Evolutionary conservation across 2,329 filamentous ascomycete species (phyloP), one percentile per base, ranked within the genome.

Genomic region (Dactylonectria macrodidyma): DNA sequence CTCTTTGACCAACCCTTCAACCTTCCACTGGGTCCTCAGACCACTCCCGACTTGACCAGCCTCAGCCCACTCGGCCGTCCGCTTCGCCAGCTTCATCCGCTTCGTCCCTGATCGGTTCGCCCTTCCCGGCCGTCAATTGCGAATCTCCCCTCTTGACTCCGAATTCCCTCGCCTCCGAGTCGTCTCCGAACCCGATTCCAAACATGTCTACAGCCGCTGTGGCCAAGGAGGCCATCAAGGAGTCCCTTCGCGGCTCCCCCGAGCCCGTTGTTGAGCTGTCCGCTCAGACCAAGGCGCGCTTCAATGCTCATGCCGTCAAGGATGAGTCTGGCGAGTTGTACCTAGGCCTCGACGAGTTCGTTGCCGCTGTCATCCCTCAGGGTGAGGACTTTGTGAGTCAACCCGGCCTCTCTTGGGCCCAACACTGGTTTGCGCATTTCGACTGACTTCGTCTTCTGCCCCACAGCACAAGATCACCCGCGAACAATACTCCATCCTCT

Each of bases 381-480:
- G 87, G 90, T 67, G 94, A 97, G 82, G 95, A 98, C 84, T 98
- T 96, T 84, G 95, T 98, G 85, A 90, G 93, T 88, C 65, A 70
- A 59, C 41, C 55, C 51, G 47, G 44, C 48, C 54, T 56, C 36
- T 34, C 33, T 56, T 26, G 51, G 61, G 66, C 22, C 5, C n/a
- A 30, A 19, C 19, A 10, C 33, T 22, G 16, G 12, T 19, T 56
- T 44, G 61, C 59, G 59, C 68, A 59, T 44, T 36, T 56, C 61
- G 26, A 66, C 63, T 72, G 61, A 76, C 70, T 69, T 44, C 48
- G 10, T 3, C 30, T 51, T 48, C 54, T 33, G 46, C 50, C 47
- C 52, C 67, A 73, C 78, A 98, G 95, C 95, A 97, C 87, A 99
- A 99, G 83, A 98, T 99, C 86, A 94, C 95, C 84, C 92, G 95